Evolutionary conservation across 345 rosid genomes (phyloP).

Genomic region (Salix dunnii): DNA sequence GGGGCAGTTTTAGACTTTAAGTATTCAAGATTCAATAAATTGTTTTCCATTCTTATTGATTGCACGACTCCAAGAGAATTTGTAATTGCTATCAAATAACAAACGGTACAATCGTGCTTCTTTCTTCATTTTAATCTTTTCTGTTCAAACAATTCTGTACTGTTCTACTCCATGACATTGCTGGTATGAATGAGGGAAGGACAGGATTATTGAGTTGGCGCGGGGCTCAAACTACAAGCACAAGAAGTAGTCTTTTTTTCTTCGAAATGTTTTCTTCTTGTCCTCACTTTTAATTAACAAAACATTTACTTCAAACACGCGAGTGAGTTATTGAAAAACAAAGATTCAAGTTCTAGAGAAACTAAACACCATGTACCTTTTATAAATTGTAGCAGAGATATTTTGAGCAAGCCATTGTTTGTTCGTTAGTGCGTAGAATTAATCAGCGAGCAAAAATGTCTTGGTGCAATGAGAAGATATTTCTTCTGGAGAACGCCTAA

Average conservation of each 20-base stretch:
- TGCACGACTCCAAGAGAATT: neutral
- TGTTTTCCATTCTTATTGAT: neutral
- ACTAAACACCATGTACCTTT: no score
- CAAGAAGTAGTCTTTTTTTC: neutral
- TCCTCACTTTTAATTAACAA: neutral
- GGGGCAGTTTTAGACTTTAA: constrained; percentile 1
- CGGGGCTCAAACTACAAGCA: neutral
- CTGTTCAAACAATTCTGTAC: no score
- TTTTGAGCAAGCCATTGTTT: no score
- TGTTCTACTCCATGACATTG: no score
- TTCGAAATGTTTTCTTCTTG: neutral
- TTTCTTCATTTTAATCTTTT: no score
- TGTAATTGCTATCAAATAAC: neutral
- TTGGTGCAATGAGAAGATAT: constrained; percentile 7
- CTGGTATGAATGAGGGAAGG: neutral
- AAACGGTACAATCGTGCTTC: no score
- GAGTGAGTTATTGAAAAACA: no score
- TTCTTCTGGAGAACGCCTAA: neutral
- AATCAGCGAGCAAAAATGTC: constrained; percentile 7
- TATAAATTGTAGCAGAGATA: no score
- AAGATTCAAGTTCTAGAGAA: neutral
- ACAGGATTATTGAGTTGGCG: neutral
- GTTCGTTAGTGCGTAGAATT: constrained; percentile 5
- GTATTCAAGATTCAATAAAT: neutral
- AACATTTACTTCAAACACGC: no score